Base-by-base conservation (phyloP, 139 green algal species). In the Chlorella sorokiniana region DNA sequence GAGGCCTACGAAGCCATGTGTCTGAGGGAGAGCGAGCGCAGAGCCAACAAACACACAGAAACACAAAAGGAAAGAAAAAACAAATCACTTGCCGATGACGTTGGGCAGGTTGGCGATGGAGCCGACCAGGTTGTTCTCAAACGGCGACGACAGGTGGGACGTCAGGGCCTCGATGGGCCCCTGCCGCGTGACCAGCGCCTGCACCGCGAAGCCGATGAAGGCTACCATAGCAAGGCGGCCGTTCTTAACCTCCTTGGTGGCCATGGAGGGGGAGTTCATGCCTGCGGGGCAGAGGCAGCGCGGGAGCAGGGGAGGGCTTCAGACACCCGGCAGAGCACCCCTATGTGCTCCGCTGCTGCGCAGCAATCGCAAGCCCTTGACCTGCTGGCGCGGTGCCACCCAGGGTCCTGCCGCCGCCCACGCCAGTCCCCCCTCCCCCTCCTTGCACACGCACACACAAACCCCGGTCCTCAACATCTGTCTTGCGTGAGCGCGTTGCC, bases 201-300 rank as follows among this genome's bases (percentile, higher is more conserved):
- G 81, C 37, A 93, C 87, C 27, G 82, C 81, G 70, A 97, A 97
- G 85, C 93, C 94, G 38, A 95, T 79, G 64, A 95, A 96, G 23
- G 94, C 92, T 78, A 96, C 84, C 87, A 91, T 91, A 54, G 87
- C 87, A 37, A 92, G 84, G 48, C 88, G 83, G n/a, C 88, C 88
- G 81, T 92, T 92, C 87, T 92, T 92, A 22, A 92, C 76, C 82
- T 92, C 88, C 76, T 86, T 88, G 41, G 85, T 62, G 31, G 77
- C 81, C 67, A 86, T 91, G 52, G 56, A 40, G 54, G 62, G 56
- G 63, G 79, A 87, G 83, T 89, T 85, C 87, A 91, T 82, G 56
- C 87, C 86, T 78, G 81, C 33, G 65, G 3, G 38, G 38, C 16
- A 27, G 63, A 45, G 31, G 65, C 37, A 38, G 31, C 27, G 68